These are phyloP conservation scores for Tricholomella constricta DNA, from an alignment of 768 basidiomycete genomes.

Conservation along the genomic window DNA sequence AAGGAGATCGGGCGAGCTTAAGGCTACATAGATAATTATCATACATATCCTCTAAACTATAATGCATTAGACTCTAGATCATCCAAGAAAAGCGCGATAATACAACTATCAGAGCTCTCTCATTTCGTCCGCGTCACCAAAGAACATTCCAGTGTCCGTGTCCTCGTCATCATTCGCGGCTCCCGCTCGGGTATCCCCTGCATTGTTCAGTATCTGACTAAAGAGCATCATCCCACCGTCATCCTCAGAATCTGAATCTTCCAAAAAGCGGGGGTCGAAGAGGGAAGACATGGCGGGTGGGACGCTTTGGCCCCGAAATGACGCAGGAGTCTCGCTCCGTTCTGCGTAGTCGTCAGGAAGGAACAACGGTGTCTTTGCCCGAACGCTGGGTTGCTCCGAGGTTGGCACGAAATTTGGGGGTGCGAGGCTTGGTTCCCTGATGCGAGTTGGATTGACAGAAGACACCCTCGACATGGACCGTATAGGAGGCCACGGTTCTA, in stretches of 20 bases:
- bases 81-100: too few relatives aligned
- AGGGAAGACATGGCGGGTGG: slow-evolving; percentile 28
- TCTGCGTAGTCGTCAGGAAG: slow-evolving; percentile 61
- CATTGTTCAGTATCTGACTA: slow-evolving; percentile 67
- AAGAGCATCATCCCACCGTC: slow-evolving; percentile 69
- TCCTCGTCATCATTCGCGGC: slow-evolving; percentile 76
- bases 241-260: slow-evolving; percentile 37
- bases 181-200: slow-evolving; percentile 57
- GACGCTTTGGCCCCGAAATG: slow-evolving; percentile 14
- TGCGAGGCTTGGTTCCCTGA: slow-evolving; percentile 34
- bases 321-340: slow-evolving; percentile 40
- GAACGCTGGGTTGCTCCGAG: slow-evolving; percentile 16
- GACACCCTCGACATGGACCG: slow-evolving; percentile 35
- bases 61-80: slow-evolving; percentile 6
- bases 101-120: slow-evolving; percentile 50
- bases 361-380: slow-evolving; percentile 69
- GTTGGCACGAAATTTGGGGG: slow-evolving; percentile 30
- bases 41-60: slow-evolving; percentile 7
- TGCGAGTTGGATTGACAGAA: slow-evolving; percentile 18
- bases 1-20: slow-evolving; percentile 77
- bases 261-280: slow-evolving; percentile 22
- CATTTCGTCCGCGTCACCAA: slow-evolving; percentile 82
- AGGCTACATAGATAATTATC: slow-evolving; percentile 12
- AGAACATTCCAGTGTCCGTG: slow-evolving; percentile 70
- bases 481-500: slow-evolving; percentile 76